Evolutionary conservation across 768 basidiomycete species (phyloP).

Genomic region (Collybiopsis luxurians): DNA sequence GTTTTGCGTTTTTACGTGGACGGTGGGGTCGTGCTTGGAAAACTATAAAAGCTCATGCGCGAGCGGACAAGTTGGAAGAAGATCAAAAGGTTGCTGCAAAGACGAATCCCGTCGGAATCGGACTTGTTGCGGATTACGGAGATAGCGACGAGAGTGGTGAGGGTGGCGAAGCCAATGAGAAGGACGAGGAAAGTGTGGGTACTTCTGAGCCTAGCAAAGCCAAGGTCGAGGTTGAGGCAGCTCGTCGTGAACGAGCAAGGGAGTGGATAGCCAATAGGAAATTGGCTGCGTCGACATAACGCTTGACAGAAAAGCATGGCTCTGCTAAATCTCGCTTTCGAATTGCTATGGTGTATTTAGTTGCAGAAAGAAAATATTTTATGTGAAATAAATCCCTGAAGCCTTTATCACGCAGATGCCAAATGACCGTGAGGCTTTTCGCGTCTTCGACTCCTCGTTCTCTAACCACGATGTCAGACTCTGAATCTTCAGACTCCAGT

Average conservation of each 20-base stretch:
- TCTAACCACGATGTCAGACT: neutral
- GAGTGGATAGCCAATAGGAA: neutral
- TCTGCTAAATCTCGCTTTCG: too few species aligned
- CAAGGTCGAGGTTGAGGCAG: neutral
- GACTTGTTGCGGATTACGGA: conserved; percentile 57
- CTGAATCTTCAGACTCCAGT: neutral
- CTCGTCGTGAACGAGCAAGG: conserved; percentile 2
- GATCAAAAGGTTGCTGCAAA: conserved; percentile 23
- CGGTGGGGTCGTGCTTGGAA: conserved; percentile 71
- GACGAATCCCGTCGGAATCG: conserved; percentile 33
- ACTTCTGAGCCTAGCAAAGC: neutral
- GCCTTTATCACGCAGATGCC: too few species aligned
- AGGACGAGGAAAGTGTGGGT: neutral
- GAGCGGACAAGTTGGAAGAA: conserved; percentile 25
- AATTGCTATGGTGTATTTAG: too few species aligned
- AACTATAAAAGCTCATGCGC: conserved; percentile 45
- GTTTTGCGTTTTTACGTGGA: conserved; percentile 82
- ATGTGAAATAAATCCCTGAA: too few species aligned
- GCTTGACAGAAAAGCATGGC: too few species aligned
- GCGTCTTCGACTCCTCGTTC: neutral
- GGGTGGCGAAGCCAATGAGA: neutral
- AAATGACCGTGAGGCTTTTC: too few species aligned
- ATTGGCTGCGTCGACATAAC: too few species aligned
- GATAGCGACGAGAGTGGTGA: conserved; percentile 45
- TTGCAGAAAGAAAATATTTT: too few species aligned